A percentile compares a stretch with the other conserved stretches of the same genome.
These are phyloP conservation scores for Plenodomus tracheiphilus DNA, from an alignment of 2,329 filamentous ascomycete genomes.

Conservation along the genomic window DNA sequence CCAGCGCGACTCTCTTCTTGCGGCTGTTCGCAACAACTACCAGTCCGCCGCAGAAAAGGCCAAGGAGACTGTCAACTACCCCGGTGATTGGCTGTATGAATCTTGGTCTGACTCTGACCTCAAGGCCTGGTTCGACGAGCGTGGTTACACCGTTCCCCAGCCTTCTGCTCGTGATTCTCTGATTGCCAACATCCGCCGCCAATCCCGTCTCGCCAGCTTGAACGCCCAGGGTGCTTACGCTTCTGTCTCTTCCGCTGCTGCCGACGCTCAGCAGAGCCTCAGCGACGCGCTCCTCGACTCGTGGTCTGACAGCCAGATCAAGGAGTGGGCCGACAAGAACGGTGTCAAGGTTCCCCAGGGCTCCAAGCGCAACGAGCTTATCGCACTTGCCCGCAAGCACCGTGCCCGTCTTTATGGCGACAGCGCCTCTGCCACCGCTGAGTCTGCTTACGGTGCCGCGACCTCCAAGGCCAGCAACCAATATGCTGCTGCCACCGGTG, in stretches of 20 bases:
- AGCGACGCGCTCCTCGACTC: conserved; percentile 84
- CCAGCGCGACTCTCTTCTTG: conserved; percentile 78
- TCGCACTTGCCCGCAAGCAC: conserved; percentile 88
- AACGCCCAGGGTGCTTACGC: conserved; percentile 60
- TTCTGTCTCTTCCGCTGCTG: conserved; percentile 52
- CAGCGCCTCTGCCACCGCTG: conserved; percentile 52
- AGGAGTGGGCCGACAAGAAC: conserved; percentile 92
- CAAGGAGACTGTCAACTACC: conserved; percentile 81
- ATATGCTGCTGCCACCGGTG: conserved; percentile 58
- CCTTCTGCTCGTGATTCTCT: conserved; percentile 82
- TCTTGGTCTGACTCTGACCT: conserved; percentile 91
- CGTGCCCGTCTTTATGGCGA: conserved; percentile 72
- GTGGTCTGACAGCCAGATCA: conserved; percentile 88
- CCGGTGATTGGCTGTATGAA: conserved; percentile 91
- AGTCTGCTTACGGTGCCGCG: conserved; percentile 61
- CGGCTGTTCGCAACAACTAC: conserved; percentile 79
- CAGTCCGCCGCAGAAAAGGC: conserved; percentile 73
- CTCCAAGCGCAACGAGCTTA: conserved; percentile 84
- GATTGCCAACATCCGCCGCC: conserved; percentile 85
- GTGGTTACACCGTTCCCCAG: conserved; percentile 85
- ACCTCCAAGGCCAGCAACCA: conserved; percentile 13
- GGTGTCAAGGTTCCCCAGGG: conserved; percentile 88
- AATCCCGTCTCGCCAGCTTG: conserved; percentile 77
- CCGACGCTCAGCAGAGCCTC: conserved; percentile 70
- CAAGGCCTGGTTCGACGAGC: conserved; percentile 89